A percentile compares a stretch with the other conserved stretches of the same genome.
Conservation (phyloP, 2,329 filamentous ascomycete genomes). For the Apiospora koreana region DNA sequence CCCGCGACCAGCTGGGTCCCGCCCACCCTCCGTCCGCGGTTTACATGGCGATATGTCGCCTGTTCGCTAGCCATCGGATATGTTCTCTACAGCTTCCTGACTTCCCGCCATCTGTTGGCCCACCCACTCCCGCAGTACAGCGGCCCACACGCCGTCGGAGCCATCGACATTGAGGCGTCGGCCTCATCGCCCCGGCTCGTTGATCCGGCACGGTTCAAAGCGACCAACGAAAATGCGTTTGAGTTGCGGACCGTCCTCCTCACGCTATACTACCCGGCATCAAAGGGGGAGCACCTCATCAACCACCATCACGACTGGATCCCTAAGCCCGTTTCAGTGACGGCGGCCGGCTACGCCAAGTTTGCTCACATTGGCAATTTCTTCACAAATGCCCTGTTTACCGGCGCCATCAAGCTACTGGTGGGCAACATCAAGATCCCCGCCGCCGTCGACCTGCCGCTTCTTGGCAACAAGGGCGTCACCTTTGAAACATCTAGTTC, state of each 20-base stretch:
- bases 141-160: conserved; percentile 46
- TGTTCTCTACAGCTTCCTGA: conserved; percentile 40
- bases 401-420: conserved; percentile 41
- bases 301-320: conserved; percentile 45
- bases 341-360: conserved; percentile 47
- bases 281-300: conserved; percentile 23
- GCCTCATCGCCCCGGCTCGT: conserved; percentile 28
- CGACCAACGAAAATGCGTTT: conserved; percentile 41
- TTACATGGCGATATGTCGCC: conserved; percentile 36
- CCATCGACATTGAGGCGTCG: conserved; percentile 46
- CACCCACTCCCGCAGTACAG: conserved; percentile 45
- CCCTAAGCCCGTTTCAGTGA: conserved; percentile 43
- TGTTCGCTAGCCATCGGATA: conserved; percentile 34
- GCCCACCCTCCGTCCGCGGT: conserved; percentile 31
- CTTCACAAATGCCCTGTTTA: conserved; percentile 43
- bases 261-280: conserved; percentile 49
- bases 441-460: conserved; percentile 46
- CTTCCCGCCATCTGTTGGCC: conserved; percentile 43
- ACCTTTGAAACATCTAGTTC: background rate
- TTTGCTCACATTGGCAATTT: conserved; percentile 46
- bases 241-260: conserved; percentile 49
- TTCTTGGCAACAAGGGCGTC: conserved; percentile 28
- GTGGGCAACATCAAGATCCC: conserved; percentile 48
- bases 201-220: conserved; percentile 40
- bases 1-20: conserved; percentile 10